phyloP scores from a whole-genome alignment of 140 eudicot genomes.

The Senecio squalidus region DNA sequence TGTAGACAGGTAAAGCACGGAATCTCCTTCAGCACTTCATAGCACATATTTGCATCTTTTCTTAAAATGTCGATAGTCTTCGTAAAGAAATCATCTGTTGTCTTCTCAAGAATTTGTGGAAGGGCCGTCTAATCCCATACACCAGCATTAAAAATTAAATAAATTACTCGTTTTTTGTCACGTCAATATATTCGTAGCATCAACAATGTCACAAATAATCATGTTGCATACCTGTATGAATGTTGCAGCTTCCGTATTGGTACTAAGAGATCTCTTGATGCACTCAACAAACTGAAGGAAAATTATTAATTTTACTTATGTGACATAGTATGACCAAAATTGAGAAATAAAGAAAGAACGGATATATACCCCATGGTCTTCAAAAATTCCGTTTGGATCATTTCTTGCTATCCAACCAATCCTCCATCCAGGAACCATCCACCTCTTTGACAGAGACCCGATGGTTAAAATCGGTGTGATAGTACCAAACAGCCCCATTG shows the following conservation, averaged over 20 bases:
- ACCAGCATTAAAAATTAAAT: background rate
- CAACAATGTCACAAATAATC: background rate
- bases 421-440: slow-evolving; percentile 91
- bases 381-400: slow-evolving; percentile 57
- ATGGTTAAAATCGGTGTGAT: slow-evolving; percentile 62
- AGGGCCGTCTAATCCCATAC: slow-evolving; percentile 52
- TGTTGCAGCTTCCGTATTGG: slow-evolving; percentile 50
- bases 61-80: slow-evolving; percentile 30
- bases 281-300: slow-evolving; percentile 49
- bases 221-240: slow-evolving; percentile 49
- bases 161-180: background rate
- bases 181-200: background rate
- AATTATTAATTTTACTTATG: background rate
- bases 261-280: slow-evolving; percentile 34
- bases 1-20: slow-evolving; percentile 55
- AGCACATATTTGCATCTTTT: slow-evolving; percentile 52
- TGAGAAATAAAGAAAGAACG: slow-evolving; percentile 14
- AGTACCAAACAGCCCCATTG: slow-evolving; percentile 63
- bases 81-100: slow-evolving; percentile 45
- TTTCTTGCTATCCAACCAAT: slow-evolving; percentile 64
- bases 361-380: slow-evolving; percentile 56
- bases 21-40: slow-evolving; percentile 43
- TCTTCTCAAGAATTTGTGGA: slow-evolving; percentile 64
- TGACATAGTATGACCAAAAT: background rate
- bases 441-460: slow-evolving; percentile 76